Conservation (phyloP, 257 asterid species). For the Leptodermis oblonga region DNA sequence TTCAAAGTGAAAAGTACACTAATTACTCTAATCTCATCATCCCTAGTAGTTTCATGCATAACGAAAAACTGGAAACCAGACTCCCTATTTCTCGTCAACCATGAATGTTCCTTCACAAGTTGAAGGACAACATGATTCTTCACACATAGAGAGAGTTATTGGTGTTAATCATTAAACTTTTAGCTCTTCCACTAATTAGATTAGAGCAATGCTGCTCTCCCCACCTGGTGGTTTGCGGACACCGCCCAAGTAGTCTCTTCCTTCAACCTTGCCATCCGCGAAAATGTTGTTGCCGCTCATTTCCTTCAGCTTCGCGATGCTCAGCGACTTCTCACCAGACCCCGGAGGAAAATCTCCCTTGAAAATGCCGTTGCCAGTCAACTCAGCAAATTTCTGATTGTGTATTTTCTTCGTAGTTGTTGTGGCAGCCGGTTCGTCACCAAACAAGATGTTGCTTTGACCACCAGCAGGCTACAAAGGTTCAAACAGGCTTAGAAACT, state of each 20-base stretch:
- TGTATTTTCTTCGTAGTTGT: conserved; percentile 67
- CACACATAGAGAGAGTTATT: background rate
- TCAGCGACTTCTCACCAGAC: conserved; percentile 75
- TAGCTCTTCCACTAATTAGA: conserved; percentile 28
- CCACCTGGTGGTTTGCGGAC: conserved; percentile 93
- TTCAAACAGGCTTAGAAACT: background rate
- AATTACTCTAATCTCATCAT: background rate
- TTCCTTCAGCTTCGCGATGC: conserved; percentile 80
- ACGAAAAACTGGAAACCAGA: conserved; percentile 4
- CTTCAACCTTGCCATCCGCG: conserved; percentile 67
- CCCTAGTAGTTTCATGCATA: conserved; percentile 7
- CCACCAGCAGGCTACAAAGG: conserved; percentile 86
- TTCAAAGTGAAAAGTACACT: background rate
- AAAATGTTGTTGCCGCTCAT: conserved; percentile 81
- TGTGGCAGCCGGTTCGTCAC: conserved; percentile 66
- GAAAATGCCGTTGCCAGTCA: conserved; percentile 83
- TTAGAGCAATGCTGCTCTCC: conserved; percentile 82
- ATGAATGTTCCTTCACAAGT: background rate
- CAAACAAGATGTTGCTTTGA: conserved; percentile 73
- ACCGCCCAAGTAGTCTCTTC: conserved; percentile 79
- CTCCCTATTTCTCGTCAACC: background rate
- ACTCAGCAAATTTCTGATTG: conserved; percentile 79
- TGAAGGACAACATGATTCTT: background rate
- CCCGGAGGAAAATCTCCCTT: conserved; percentile 75
- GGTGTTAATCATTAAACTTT: background rate